A percentile compares a stretch with the other conserved stretches of the same genome.
Evolutionary conservation across 2,329 filamentous ascomycete genomes (phyloP).

Genomic region (Aspergillus hiratsukae): DNA sequence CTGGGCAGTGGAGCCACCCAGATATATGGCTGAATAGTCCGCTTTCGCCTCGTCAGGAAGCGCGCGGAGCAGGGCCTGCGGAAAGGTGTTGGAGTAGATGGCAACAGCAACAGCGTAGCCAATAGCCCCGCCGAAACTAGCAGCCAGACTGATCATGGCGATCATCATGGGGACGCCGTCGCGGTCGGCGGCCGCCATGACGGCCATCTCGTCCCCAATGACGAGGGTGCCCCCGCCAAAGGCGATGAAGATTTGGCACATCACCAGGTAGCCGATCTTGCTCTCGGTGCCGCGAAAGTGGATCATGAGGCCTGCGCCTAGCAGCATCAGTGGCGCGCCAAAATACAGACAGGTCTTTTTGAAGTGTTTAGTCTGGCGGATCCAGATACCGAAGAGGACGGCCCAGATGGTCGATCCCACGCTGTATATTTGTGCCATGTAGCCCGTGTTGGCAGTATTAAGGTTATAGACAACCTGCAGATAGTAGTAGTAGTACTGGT

Average conservation of each 20-base stretch:
- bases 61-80: conserved; percentile 39
- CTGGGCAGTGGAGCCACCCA: conserved; percentile 23
- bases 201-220: conserved; percentile 54
- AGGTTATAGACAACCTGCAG: conserved; percentile 52
- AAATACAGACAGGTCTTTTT: conserved; percentile 50
- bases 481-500: conserved; percentile 51
- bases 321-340: conserved; percentile 48
- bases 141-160: conserved; percentile 31
- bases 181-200: conserved; percentile 54
- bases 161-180: conserved; percentile 49
- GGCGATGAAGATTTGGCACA: conserved; percentile 55
- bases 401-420: conserved; percentile 51
- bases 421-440: conserved; percentile 50
- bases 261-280: conserved; percentile 48
- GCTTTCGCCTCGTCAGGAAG: conserved; percentile 37
- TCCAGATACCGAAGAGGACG: conserved; percentile 47
- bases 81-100: conserved; percentile 59
- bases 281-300: conserved; percentile 50
- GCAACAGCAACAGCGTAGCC: conserved; percentile 27
- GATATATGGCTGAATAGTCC: conserved; percentile 20
- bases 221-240: conserved; percentile 52
- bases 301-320: conserved; percentile 54
- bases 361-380: conserved; percentile 49
- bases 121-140: conserved; percentile 32
- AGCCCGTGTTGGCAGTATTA: conserved; percentile 39